Base-by-base conservation (phyloP, 1,284 basidiomycete genomes). In the Papiliotrema laurentii region DNA sequence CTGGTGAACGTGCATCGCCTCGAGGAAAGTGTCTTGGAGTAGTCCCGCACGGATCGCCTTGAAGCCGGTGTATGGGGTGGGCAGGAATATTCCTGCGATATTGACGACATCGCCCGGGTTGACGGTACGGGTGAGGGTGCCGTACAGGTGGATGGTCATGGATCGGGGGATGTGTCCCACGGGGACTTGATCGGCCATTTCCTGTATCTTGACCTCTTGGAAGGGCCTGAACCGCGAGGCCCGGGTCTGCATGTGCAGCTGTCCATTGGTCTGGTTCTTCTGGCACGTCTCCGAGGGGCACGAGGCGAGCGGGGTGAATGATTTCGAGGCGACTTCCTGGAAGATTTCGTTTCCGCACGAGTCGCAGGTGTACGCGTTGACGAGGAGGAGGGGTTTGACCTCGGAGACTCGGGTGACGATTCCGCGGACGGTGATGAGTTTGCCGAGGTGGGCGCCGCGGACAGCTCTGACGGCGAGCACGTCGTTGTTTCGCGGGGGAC, bases 141-240 rank as follows among this genome's bases (percentile, higher is more conserved):
- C 96, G 60, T 90, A 85, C 33, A 98, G 79, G 70, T 99, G 93
- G 26, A 97, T 75, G 0, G 92, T 93, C 96, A 97, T 98, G 2
- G 92, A 92, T 31, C 96, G 86, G 27, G 96, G 96, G 53, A 99
- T 98, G 71, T 99, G 96, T 3, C 96, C 96, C 31, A 98, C 93
- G 21, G 96, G 96, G 0, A 99, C 96, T 84, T 99, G 96, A 68
- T 98, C 96, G 22, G 96, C 89, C 94, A 98, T 96, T 75, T 99
- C 96, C 72, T 99, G 96, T 42, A 99, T 90, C 75, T 96, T 96
- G 58, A 97, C 84, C 73, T 99, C 96, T 70, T 99, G 96, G 80
- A 98, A 99, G 0, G 94, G 91, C 63, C 87, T 89, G 74, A 98
- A 99, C 51, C 96, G 85, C 75, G 89, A 91, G 19, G 96, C 96